Evolutionary conservation across 73 alveolate genomes (phyloP), one percentile per base, ranked within the genome.

Genomic region (Diophrys sp.): DNA sequence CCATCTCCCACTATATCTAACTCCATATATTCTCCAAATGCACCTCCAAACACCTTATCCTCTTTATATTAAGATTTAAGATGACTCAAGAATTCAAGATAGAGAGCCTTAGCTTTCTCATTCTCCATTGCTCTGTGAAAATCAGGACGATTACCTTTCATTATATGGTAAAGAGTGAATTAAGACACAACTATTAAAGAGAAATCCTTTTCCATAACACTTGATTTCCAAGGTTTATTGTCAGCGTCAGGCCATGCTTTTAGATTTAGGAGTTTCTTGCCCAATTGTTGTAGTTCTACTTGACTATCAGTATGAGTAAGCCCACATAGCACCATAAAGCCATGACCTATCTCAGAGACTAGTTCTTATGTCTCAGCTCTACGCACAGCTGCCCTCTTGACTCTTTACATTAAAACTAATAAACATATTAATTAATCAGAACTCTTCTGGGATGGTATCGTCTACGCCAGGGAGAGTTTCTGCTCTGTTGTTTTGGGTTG

Each of bases 131-230:
- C 98, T 73, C 74, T 80, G 82, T 96, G 99, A 80, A 91, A 96
- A 82, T 96, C 99, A 8, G 99, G 99, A 70, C 92, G 94, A 75
- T 92, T 92, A 54, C 99, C 99, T 82, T 96, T 96, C 75, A 96
- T 67, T 31, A 73, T 70, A 34, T 88, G 88, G 82, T 96, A 96
- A 33, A 96, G 93, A 34, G 99, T 96, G 92, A 96, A 96, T 71
- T 96, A 92, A 26, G 97, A 87, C 24, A 96, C 98, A 0, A 96
- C 79, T 74, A 96, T 70, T 8, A 96, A 71, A 29, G 91, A 97
- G 62, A 78, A 89, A 1, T 89, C 87, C 70, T 87, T 82, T 1
- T 95, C 91, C 79, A 78, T 83, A 14, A 94, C 95, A 33, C 89
- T 71, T 54, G 88, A 84, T 73, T 79, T 80, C 98, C 99, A 96